A percentile compares a stretch with the other conserved stretches of the same genome.
Evolutionary conservation across 148 eudicot genomes (phyloP).

Genomic region (Rhododendron griersonianum): DNA sequence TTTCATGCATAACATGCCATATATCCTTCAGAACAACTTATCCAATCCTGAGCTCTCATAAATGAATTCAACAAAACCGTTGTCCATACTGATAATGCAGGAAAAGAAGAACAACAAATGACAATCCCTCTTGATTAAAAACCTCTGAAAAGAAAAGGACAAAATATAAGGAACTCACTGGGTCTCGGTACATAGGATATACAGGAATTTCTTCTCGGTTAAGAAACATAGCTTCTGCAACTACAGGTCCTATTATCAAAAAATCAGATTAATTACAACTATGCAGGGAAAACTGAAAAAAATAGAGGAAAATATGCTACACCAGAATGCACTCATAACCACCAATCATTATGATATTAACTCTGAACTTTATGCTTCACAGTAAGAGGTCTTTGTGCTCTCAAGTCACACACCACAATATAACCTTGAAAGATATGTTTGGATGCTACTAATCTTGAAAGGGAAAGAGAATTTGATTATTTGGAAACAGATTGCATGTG

Average conservation of each 20-base stretch:
- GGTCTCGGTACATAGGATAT: slow-evolving; percentile 87
- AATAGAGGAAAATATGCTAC: too few species aligned
- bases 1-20: neutral
- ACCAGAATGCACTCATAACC: too few species aligned
- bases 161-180: slow-evolving; percentile 46
- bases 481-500: neutral
- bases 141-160: neutral
- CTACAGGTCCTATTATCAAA: slow-evolving; percentile 68
- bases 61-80: neutral
- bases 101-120: neutral
- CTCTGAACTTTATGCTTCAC: too few species aligned
- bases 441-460: neutral
- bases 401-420: neutral
- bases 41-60: neutral
- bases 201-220: slow-evolving; percentile 91
- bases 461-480: neutral
- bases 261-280: neutral
- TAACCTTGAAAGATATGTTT: neutral
- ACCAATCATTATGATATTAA: too few species aligned
- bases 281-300: neutral
- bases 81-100: neutral
- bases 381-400: neutral
- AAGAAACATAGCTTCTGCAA: slow-evolving; percentile 95
- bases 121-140: neutral
- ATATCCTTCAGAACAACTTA: neutral